Percentiles rank a stretch among this genome's conserved stretches.
Conservation (phyloP, 73 alveolate genomes). For the Diophrys sp. region DNA sequence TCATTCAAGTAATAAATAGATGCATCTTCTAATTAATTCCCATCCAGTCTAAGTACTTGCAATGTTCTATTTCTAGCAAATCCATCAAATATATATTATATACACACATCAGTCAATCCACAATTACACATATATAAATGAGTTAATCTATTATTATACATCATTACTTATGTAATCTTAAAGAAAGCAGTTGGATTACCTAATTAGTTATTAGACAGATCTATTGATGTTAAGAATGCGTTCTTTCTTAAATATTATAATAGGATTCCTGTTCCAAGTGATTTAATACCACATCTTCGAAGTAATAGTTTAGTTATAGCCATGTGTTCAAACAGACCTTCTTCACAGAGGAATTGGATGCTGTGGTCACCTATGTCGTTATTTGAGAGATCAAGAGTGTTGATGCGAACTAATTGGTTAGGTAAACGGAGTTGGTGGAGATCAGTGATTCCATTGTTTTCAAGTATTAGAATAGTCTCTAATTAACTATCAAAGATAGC, state of each 20-base stretch:
- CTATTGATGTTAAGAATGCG: neutral
- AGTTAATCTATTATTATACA: neutral
- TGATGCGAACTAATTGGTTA: too few relatives aligned
- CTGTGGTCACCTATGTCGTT: neutral
- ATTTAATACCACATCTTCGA: neutral
- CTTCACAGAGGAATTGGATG: neutral
- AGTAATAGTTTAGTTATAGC: neutral
- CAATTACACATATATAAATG: neutral
- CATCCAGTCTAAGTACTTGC: neutral
- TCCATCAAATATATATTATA: neutral
- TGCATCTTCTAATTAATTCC: neutral
- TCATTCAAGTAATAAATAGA: neutral
- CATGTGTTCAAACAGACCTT: neutral
- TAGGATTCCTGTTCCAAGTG: neutral
- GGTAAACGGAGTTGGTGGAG: neutral
- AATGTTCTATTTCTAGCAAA: neutral
- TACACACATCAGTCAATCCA: neutral
- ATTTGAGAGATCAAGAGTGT: neutral
- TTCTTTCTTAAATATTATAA: neutral
- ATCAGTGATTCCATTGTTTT: neutral
- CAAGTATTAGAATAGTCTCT: neutral
- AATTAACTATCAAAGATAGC: neutral
- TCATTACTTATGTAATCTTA: neutral
- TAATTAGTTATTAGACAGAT: neutral
- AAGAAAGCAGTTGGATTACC: neutral